phyloP scores from a whole-genome alignment of 169 alveolate species.

The Fabrea salina region DNA sequence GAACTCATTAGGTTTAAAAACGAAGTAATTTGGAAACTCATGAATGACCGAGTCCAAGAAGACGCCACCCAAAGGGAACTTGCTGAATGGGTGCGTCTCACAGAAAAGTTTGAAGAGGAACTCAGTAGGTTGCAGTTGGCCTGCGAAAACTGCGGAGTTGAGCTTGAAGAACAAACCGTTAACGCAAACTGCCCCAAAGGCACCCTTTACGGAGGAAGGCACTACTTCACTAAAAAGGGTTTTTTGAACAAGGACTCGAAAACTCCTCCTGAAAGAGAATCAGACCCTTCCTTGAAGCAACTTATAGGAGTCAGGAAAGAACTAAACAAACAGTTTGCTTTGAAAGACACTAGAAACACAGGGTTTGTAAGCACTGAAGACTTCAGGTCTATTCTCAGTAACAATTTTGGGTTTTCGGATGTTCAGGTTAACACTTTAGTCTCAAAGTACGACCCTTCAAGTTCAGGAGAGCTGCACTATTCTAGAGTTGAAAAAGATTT shows the following conservation, averaged over 20 bases:
- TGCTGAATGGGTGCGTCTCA: constrained; percentile 30
- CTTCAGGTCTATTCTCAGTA: neutral
- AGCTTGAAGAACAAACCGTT: constrained; percentile 7
- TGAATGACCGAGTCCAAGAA: neutral
- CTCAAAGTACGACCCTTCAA: neutral
- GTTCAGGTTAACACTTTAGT: neutral
- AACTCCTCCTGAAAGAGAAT: no score
- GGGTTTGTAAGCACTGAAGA: neutral
- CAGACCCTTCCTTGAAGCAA: no score
- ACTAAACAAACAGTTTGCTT: no score
- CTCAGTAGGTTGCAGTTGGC: neutral
- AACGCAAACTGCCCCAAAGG: constrained; percentile 10
- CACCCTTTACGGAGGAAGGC: no score
- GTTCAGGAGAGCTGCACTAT: neutral
- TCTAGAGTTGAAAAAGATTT: no score
- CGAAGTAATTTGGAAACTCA: constrained; percentile 29
- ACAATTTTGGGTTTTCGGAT: neutral
- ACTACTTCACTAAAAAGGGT: no score
- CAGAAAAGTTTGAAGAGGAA: constrained; percentile 18
- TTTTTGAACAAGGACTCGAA: no score
- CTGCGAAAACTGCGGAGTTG: constrained; percentile 14
- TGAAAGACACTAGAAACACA: no score
- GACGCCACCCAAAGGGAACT: constrained; percentile 2
- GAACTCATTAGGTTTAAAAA: neutral
- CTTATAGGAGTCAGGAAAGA: no score